A percentile compares a stretch with the other conserved stretches of the same genome.
These are phyloP conservation scores for Chlorella sorokiniana DNA, from an alignment of 139 green algal species.

Conservation along the genomic window DNA sequence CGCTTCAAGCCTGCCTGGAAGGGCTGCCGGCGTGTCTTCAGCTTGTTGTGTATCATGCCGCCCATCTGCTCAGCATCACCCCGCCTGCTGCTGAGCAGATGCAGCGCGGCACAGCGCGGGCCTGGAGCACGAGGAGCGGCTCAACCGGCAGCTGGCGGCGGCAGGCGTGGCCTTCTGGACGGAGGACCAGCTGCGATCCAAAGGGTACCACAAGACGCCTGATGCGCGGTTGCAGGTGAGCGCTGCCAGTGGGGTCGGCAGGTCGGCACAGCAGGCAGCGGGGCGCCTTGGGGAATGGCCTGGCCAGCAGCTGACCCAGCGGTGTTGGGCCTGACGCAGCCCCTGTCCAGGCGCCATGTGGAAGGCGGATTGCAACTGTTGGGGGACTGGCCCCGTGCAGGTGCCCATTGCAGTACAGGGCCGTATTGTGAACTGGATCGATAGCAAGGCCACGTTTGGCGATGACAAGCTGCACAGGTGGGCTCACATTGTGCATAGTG, in stretches of 20 bases:
- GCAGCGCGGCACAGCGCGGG: conserved; percentile 43
- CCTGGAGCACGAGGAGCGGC: conserved; percentile 72
- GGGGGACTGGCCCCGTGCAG: no score
- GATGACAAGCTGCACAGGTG: conserved; percentile 70
- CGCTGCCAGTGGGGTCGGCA: background rate
- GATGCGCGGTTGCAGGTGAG: conserved; percentile 80
- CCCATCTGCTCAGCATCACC: background rate
- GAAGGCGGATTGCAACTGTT: no score
- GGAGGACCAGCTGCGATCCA: conserved; percentile 72
- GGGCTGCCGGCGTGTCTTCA: background rate
- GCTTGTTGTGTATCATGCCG: background rate
- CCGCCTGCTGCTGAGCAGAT: background rate
- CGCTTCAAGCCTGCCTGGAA: background rate
- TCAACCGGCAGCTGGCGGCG: conserved; percentile 63
- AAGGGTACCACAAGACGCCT: conserved; percentile 86
- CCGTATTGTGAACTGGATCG: conserved; percentile 87
- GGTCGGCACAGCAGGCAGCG: no score
- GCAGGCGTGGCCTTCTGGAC: conserved; percentile 76
- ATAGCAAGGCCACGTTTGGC: conserved; percentile 95
- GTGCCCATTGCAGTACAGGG: conserved; percentile 73
- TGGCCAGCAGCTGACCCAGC: no score
- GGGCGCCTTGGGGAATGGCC: no score
- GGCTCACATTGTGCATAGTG: background rate
- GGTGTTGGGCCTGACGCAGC: no score
- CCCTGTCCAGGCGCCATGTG: no score